Evolutionary conservation across 768 basidiomycete genomes (phyloP), one percentile per base, ranked within the genome.

Genomic region (Suillus discolor): DNA sequence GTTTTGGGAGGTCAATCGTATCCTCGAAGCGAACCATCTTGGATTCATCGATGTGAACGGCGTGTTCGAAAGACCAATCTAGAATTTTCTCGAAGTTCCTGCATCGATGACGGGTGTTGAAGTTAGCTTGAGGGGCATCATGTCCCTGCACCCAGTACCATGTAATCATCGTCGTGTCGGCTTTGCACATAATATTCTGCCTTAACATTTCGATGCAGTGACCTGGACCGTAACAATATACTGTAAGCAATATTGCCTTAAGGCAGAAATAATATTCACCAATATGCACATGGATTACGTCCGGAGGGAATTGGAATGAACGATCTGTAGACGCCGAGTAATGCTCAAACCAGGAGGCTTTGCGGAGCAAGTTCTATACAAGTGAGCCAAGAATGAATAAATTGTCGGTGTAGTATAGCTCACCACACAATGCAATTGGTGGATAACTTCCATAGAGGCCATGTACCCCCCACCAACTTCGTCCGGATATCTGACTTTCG

Each of bases 131-230:
- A 36, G 63, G 57, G n/a, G 20, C 20, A 6, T 1, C 31, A 25
- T 31, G 23, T 16, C 42, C 62, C 28, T 42, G 18, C 34, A 68
- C 45, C 68, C 68, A 68, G 62, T 68, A 38, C 62, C 66, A 68
- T 15, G 47, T 20, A 6, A 68, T 62, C 62, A 68, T 64, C n/a
- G 51, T 61, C 25, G 62, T n/a, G 34, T 68, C 62, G 5, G 67
- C 47, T 25, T 61, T 55, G 38, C 67, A 68, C 66, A 68, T 68
- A 15, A 68, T 16, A n/a, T 28, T 66, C 53, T 68, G 65, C 18
- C 67, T 57, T 28, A 64, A 34, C 44, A 61, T 41, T 25, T 68
- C 67, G 38, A 68, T 25, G 44, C 67, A 68, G 28, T 55, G 57
- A 36, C 64, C 67, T 68, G 28, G 3, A 55, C 11, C 31, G 54